Base-by-base conservation (phyloP, 805 yeast genomes). In the Brettanomyces nanus region DNA sequence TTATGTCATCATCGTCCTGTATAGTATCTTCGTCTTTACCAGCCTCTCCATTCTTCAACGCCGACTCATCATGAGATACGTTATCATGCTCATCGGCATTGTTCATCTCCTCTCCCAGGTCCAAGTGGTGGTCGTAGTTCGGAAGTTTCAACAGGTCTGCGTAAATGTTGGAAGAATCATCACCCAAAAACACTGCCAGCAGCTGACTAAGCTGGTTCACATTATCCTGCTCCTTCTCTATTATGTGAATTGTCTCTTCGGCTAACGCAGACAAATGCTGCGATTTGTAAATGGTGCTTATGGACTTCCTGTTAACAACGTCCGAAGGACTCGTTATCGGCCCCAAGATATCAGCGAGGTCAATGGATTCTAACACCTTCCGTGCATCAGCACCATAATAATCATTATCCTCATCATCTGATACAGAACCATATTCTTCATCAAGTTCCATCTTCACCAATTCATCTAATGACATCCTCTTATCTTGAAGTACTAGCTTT, bases 261-360 rank as follows among this genome's bases (percentile, higher is more conserved):
- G 95, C 84, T 45, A 92, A 59, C 28, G 70, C 64, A 35, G 71
- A 67, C 30, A 85, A 61, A n/a, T 73, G 69, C 19, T 63, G 59
- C 34, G 71, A 67, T 39, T 71, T 74, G 57, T 73, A 92, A 0
- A 92, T 80, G 44, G 69, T 73, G 36, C 76, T 70, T 14, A 86
- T 65, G 1, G 85, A 74, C 11, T 80, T 80, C 51, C 85, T 89
- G 3, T 69, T 67, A 1, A 82, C 73, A 2, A 90, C 61, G 48
- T 92, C 96, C 3, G 84, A 68, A 0, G 96, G 92, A 40, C 84
- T 83, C 6, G 75, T 67, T 11, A 92, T 74, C 0, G 97, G 96
- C 4, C 80, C 75, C 42, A 92, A 62, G 15, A 87, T 65, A 31
- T 77, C 64, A 21, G 70, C 73, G 3, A 80, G 54, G 47, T 77